A percentile compares a stretch with the other conserved stretches of the same genome.
Evolutionary conservation across 257 asterid species (phyloP).

Genomic region (Rubia yunnanensis): DNA sequence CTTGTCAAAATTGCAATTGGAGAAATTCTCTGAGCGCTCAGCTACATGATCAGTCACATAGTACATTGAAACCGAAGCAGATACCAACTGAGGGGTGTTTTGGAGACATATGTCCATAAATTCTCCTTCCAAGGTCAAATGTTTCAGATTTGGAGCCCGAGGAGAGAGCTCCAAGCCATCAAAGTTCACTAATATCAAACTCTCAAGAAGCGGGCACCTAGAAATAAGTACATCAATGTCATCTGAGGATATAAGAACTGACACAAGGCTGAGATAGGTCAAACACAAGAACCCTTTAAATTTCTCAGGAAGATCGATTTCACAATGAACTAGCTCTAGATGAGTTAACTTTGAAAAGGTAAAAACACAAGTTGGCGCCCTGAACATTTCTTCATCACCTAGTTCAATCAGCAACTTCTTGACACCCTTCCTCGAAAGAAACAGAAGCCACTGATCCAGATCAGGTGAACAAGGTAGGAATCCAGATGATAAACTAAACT

Average conservation of each 20-base stretch:
- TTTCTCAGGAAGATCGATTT: slow-evolving; percentile 50
- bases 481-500: slow-evolving; percentile 47
- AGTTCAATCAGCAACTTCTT: slow-evolving; percentile 67
- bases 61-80: slow-evolving; percentile 59
- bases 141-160: slow-evolving; percentile 72
- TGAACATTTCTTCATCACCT: slow-evolving; percentile 75
- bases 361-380: slow-evolving; percentile 67
- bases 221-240: slow-evolving; percentile 72
- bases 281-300: slow-evolving; percentile 64
- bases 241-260: slow-evolving; percentile 49
- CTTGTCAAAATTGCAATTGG: slow-evolving; percentile 66
- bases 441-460: slow-evolving; percentile 85
- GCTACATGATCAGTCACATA: slow-evolving; percentile 60
- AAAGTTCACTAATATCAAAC: slow-evolving; percentile 53
- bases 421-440: slow-evolving; percentile 59
- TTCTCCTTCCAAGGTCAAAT: slow-evolving; percentile 80
- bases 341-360: slow-evolving; percentile 47
- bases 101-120: slow-evolving; percentile 68
- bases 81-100: slow-evolving; percentile 53
- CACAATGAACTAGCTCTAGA: slow-evolving; percentile 73
- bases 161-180: slow-evolving; percentile 65
- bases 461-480: slow-evolving; percentile 43
- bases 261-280: slow-evolving; percentile 64
- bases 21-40: slow-evolving; percentile 67
- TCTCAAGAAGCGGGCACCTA: slow-evolving; percentile 77